Conservation (phyloP, 257 asterid genomes). For the Capsicum chinense region DNA sequence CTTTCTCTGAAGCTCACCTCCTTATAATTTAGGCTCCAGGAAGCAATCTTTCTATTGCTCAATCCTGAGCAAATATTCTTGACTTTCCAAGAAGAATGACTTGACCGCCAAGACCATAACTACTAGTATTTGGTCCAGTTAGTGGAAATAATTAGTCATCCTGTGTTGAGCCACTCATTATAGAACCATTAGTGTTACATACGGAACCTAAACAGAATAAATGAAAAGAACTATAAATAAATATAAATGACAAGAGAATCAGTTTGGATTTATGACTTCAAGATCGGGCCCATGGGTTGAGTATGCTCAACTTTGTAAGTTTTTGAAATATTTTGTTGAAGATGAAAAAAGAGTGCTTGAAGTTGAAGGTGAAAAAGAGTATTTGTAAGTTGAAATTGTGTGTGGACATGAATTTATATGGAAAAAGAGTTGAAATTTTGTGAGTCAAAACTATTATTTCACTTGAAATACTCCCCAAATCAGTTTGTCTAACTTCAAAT, state of each 20-base stretch:
- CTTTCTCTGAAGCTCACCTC: neutral
- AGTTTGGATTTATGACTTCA: neutral
- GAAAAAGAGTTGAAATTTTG: too few species aligned
- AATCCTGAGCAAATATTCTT: neutral
- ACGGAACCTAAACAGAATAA: neutral
- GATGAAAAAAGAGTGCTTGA: too few species aligned
- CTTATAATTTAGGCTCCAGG: neutral
- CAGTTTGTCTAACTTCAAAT: neutral
- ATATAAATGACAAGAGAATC: neutral
- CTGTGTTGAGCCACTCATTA: neutral
- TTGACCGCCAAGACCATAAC: neutral
- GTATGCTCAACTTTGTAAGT: neutral
- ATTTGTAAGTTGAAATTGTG: neutral
- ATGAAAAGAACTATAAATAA: neutral
- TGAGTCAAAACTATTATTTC: neutral
- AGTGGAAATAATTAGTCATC: neutral
- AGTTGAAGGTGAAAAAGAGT: too few species aligned
- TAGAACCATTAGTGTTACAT: neutral
- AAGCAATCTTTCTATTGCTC: neutral
- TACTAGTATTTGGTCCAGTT: neutral
- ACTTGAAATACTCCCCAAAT: neutral
- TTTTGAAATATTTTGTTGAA: neutral
- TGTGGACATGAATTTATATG: neutral
- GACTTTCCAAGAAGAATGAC: constrained; percentile 19
- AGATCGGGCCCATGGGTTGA: neutral